These are phyloP conservation scores for Paramyrothecium sp. DNA, from an alignment of 2,329 filamentous ascomycete species.

Conservation along the genomic window DNA sequence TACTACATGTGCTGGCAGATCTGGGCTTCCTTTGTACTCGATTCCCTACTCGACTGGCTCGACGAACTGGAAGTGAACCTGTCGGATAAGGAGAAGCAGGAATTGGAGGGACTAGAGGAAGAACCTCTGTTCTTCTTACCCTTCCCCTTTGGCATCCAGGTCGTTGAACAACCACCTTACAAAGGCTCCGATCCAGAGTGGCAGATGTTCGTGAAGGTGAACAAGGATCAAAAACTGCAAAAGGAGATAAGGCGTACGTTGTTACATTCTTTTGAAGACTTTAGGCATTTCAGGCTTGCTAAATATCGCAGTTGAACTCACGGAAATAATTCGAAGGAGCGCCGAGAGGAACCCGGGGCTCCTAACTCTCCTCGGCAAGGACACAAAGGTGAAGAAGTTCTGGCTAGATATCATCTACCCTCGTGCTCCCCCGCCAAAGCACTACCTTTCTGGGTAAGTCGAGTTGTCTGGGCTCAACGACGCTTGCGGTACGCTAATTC, in stretches of 20 bases:
- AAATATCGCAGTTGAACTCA: constrained; percentile 24
- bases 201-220: constrained; percentile 58
- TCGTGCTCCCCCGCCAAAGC: constrained; percentile 55
- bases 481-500: constrained; percentile 16
- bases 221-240: constrained; percentile 47
- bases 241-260: constrained; percentile 44
- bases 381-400: constrained; percentile 45
- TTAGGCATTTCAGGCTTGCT: constrained; percentile 5
- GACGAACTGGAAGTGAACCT: constrained; percentile 38
- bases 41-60: constrained; percentile 40
- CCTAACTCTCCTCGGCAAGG: constrained; percentile 38
- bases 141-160: constrained; percentile 56
- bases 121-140: constrained; percentile 56
- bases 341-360: constrained; percentile 39
- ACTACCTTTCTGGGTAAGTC: constrained; percentile 58
- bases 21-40: constrained; percentile 45
- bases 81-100: constrained; percentile 41
- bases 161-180: constrained; percentile 49
- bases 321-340: constrained; percentile 29
- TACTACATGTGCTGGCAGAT: constrained; percentile 38
- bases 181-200: constrained; percentile 61
- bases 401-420: constrained; percentile 66
- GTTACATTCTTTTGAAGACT: constrained; percentile 9
- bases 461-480: not conserved
- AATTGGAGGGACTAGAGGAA: constrained; percentile 38